Base-by-base conservation (phyloP, 148 eudicot genomes). In the Vaccinium corymbosum region DNA sequence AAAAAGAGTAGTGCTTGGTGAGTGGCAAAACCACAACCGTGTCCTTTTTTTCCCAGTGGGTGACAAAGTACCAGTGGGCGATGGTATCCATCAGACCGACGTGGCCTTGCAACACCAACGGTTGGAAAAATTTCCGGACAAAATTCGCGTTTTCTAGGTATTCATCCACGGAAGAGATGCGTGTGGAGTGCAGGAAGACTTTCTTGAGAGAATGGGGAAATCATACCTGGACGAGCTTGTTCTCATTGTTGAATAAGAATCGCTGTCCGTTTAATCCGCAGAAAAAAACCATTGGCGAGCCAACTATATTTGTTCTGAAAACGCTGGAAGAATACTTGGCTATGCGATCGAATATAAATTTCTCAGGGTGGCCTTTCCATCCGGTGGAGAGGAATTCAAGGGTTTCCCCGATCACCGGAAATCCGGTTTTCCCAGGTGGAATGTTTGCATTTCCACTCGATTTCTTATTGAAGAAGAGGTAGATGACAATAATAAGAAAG, bases 21-120 rank as follows among this genome's bases (percentile, higher is more conserved):
- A 84, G 83, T 7, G 83, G 90, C 42, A 77, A 88, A 61, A 86
- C 88, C 1, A 81, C 49, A 1, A 83, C 48, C 0, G 48, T 35
- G 46, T 83, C 62, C 29, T 86, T 86, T 73, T 80, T 78, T 73
- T 88, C 87, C 91, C 90, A 90, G 0, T 29, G 42, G 7, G 79
- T 78, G 35, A 73, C 82, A 1, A 91, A 85, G 51, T 91, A 91
- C 3, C 76, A 59, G 20, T 87, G 88, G 1, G 90, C 90, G 4
- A 88, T 81, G 15, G 42, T 22, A 38, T 91, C 91, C 88, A 89
- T 89, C 29, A 85, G 57, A 0, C 90, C 81, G 1, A 91, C 68
- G 73, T 89, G 84, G 0, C 72, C 53, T 12, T 86, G 87, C 11
- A 91, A 78, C 20, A 85, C 88, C 2, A 88, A 90, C 3, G 89